Conservation (phyloP, 2,329 filamentous ascomycete species). For the Stemphylium lycopersici region DNA sequence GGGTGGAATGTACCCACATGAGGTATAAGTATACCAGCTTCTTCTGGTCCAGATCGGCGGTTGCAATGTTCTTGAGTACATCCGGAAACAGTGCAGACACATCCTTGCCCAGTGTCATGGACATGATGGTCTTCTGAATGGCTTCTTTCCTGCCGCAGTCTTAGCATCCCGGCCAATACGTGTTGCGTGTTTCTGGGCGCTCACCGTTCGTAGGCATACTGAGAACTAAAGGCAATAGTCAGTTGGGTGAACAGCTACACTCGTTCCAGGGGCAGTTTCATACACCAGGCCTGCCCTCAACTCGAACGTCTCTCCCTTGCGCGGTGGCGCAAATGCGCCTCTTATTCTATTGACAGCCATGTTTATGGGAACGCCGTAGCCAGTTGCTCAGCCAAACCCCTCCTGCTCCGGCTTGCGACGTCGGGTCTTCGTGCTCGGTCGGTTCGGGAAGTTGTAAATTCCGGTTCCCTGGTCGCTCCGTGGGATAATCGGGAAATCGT, state of each 20-base stretch:
- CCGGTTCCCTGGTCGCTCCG: constrained; percentile 1
- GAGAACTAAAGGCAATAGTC: constrained; percentile 67
- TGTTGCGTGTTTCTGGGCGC: constrained; percentile 8
- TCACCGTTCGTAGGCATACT: constrained; percentile 95
- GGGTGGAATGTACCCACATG: constrained; percentile 65
- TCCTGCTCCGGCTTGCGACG: constrained; percentile 34
- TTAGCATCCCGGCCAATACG: constrained; percentile 42
- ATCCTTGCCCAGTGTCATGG: constrained; percentile 98
- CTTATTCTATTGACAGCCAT: constrained; percentile 98
- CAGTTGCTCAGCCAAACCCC: constrained; percentile 42
- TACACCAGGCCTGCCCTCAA: constrained; percentile 87
- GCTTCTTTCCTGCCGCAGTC: constrained; percentile 76
- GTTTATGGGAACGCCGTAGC: constrained; percentile 40
- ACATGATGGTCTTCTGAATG: constrained; percentile 99
- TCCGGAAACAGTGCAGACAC: constrained; percentile 97
- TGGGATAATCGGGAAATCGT: neutral
- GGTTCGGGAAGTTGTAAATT: constrained; percentile 1
- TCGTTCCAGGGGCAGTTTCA: constrained; percentile 13
- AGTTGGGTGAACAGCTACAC: constrained; percentile 26
- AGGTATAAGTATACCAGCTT: constrained; percentile 98
- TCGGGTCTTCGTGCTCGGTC: constrained; percentile 1
- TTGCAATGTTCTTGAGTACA: constrained; percentile 98
- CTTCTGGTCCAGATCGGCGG: constrained; percentile 93
- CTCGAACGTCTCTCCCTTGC: constrained; percentile 98
- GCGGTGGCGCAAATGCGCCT: constrained; percentile 88